These are phyloP conservation scores for Rachicladosporium sp. DNA, from an alignment of 2,329 filamentous ascomycete species.

Conservation along the genomic window DNA sequence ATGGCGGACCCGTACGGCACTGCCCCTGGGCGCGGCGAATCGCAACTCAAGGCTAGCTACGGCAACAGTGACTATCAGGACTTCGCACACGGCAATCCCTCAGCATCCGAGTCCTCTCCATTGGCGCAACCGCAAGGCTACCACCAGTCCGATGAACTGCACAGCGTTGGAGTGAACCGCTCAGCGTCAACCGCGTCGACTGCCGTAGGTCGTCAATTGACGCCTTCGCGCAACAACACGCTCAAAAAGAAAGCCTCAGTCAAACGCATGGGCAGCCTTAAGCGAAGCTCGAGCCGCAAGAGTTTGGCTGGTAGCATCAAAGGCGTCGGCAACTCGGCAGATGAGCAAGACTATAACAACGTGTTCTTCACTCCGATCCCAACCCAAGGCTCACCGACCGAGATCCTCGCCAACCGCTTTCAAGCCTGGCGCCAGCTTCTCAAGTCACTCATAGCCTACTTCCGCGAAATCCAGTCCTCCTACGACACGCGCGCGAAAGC, in stretches of 20 bases:
- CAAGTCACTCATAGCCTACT: slow-evolving; percentile 88
- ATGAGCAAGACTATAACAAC: slow-evolving; percentile 62
- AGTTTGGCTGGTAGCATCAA: slow-evolving; percentile 80
- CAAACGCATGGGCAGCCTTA: slow-evolving; percentile 59
- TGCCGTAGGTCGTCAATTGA: slow-evolving; percentile 28
- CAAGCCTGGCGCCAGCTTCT: slow-evolving; percentile 93
- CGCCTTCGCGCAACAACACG: slow-evolving; percentile 53
- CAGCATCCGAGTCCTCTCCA: slow-evolving; percentile 21
- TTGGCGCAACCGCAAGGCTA: slow-evolving; percentile 26
- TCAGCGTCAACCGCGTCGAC: slow-evolving; percentile 46
- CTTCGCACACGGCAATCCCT: slow-evolving; percentile 26
- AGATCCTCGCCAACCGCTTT: slow-evolving; percentile 75
- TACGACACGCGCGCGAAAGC: slow-evolving; percentile 80
- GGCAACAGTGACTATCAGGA: slow-evolving; percentile 20
- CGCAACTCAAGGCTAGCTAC: slow-evolving; percentile 25
- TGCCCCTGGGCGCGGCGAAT: slow-evolving; percentile 26
- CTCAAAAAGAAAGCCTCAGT: slow-evolving; percentile 81
- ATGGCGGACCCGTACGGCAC: slow-evolving; percentile 21
- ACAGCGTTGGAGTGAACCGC: slow-evolving; percentile 40
- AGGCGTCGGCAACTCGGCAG: slow-evolving; percentile 52
- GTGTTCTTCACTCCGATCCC: slow-evolving; percentile 85
- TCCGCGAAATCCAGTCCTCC: slow-evolving; percentile 77
- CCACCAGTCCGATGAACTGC: slow-evolving; percentile 36
- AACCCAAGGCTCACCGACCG: slow-evolving; percentile 75
- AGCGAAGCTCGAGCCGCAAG: slow-evolving; percentile 65